These are phyloP conservation scores for Suillus variegatus DNA, from an alignment of 768 basidiomycete genomes.

Conservation along the genomic window DNA sequence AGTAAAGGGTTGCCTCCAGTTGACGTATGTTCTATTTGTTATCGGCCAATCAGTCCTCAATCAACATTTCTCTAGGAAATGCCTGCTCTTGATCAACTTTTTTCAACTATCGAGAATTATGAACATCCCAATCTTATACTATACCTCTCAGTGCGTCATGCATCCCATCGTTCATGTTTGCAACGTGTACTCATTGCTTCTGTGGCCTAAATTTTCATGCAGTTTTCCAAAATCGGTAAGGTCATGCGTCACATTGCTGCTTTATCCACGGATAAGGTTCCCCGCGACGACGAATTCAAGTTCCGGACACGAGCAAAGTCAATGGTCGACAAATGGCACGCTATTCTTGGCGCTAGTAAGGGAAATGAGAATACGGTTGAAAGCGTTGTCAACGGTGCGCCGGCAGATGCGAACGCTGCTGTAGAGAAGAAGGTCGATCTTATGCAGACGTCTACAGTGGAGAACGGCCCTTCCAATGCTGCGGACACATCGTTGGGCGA, in stretches of 20 bases:
- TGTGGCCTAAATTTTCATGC: slow-evolving; percentile 9
- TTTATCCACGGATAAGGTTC: slow-evolving; percentile 42
- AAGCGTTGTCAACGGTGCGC: slow-evolving; percentile 25
- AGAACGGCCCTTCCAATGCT: slow-evolving; percentile 33
- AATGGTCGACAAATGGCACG: slow-evolving; percentile 49
- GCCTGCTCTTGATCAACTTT: slow-evolving; percentile 68
- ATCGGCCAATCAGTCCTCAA: slow-evolving; percentile 10
- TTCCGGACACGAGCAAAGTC: slow-evolving; percentile 51
- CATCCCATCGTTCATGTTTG: slow-evolving; percentile 11
- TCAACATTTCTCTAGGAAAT: slow-evolving; percentile 58
- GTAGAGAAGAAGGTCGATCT: slow-evolving; percentile 22
- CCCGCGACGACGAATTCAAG: slow-evolving; percentile 53
- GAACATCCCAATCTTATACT: slow-evolving; percentile 71
- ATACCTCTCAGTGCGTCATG: slow-evolving; percentile 57
- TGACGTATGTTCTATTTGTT: slow-evolving; percentile 46
- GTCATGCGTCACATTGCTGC: slow-evolving; percentile 65
- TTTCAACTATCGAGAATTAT: slow-evolving; percentile 76
- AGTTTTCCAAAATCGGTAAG: slow-evolving; percentile 54
- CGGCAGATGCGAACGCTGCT: slow-evolving; percentile 20
- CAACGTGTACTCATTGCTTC: slow-evolving; percentile 10
- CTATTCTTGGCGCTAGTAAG: slow-evolving; percentile 36
- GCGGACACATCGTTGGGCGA: slow-evolving; percentile 35
- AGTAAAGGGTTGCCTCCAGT: slow-evolving; percentile 63
- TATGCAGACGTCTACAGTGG: slow-evolving; percentile 20
- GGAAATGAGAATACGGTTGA: slow-evolving; percentile 32